Evolutionary conservation across 106 monocot genomes (phyloP).

Genomic region (Xerophyta viscosa): DNA sequence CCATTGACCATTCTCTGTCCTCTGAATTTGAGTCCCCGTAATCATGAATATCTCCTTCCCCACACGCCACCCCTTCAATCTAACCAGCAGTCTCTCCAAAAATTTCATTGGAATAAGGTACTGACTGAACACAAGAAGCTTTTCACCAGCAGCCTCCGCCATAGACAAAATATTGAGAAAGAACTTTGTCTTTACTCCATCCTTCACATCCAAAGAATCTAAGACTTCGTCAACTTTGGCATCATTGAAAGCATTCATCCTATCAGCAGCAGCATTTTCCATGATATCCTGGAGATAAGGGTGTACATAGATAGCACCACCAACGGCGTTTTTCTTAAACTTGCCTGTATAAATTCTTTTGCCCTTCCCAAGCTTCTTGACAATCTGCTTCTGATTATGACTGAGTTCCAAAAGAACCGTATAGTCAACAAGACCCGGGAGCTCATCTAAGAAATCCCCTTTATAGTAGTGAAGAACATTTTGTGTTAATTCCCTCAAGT

Average conservation of each 20-base stretch:
- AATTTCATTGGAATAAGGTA: conserved; percentile 89
- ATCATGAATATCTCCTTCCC: conserved; percentile 85
- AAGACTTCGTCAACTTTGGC: conserved; percentile 33
- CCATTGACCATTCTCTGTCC: conserved; percentile 67
- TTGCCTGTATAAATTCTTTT: conserved; percentile 27
- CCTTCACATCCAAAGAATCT: conserved; percentile 32
- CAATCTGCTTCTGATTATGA: conserved; percentile 31
- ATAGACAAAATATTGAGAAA: conserved; percentile 59
- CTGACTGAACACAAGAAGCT: conserved; percentile 70
- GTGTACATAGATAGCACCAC: conserved; percentile 68
- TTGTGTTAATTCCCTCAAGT: conserved; percentile 62
- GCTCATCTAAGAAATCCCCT: conserved; percentile 76
- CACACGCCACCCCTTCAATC: conserved; percentile 57
- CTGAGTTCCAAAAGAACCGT: conserved; percentile 61
- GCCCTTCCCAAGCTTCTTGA: conserved; percentile 23
- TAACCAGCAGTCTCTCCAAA: conserved; percentile 54
- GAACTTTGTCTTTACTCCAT: conserved; percentile 87
- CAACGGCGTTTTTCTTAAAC: conserved; percentile 59
- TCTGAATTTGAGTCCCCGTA: conserved; percentile 74
- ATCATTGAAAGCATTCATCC: conserved; percentile 13
- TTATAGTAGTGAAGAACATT: conserved; percentile 84
- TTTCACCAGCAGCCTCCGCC: conserved; percentile 60
- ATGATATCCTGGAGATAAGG: conserved; percentile 58
- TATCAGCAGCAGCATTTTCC: conserved; percentile 36
- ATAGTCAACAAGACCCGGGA: conserved; percentile 70